Base-by-base conservation (phyloP, 2,329 filamentous ascomycete species). In the Xylariaceae sp. region DNA sequence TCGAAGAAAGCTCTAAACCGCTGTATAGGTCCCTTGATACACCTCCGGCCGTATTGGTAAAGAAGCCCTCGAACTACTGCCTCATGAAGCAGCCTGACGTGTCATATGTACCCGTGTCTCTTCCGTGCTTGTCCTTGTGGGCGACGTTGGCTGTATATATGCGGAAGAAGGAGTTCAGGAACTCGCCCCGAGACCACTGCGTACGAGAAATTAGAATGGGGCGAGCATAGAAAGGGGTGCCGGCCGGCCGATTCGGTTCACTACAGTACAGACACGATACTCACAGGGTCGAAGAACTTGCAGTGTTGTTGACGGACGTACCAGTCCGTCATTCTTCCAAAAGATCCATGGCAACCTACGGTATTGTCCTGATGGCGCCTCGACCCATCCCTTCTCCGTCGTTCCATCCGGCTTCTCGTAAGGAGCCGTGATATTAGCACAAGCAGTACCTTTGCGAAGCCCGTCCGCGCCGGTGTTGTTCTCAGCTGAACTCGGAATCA, bases 301-400 rank as follows among this genome's bases (percentile, higher is more conserved):
- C 75, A 75, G 65, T 84, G 81, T 62, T 84, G 81, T 63, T 82
- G 79, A 2, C 84, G 73, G 12, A 82, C 75, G 66, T 37, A 37
- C 12, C 32, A 16, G 32, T 37, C 32, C 5, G 32, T 37, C 14
- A 37, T 4, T 16, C 7, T 37, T 16, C 32, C n/a, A n/a, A n/a
- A n/a, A 12, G 7, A 14, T 37, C 14, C 12, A 14, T 37, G 9
- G 6, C 14, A 3, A 37, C 32, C 32, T 10, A 37, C 32, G 6
- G 69, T 75, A 49, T 73, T 67, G 20, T 74, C 48, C 20, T 65
- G 61, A 44, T 74, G 71, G 0, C 54, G 52, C 19, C n/a, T 57
- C 58, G 1, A 69, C 68, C 70, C 71, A 75, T 18, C 62, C 63
- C 18, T 67, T 55, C 14, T 68, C 65, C 7, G 68, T 69, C 10